Evolutionary conservation across 306 rosid genomes (phyloP), one percentile per base, ranked within the genome.

Genomic region (Myrica gale): DNA sequence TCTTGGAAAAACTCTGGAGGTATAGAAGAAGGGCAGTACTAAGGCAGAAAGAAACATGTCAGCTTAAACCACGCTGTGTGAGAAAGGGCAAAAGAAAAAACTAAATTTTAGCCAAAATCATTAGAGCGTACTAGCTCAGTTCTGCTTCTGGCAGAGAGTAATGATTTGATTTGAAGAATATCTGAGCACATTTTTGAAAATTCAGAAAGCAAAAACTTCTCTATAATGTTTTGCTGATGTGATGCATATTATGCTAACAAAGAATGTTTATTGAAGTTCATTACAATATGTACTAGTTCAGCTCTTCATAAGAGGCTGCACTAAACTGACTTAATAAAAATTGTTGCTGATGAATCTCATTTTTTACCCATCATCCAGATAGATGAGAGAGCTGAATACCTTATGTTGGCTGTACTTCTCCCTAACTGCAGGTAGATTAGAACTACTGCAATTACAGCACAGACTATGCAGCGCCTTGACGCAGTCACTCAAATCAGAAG

Each of bases 321-420:
- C 42, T 10, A 3, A 37, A 61, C 43, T 12, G 44, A 61, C 32
- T 61, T 32, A 32, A 32, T n/a, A n/a, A 61, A 37, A 61, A 9
- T 6, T 61, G 44, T 8, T 32, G 45, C 66, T 65, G 39, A 56
- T 44, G 37, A 4, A 43, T 66, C 71, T 42, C 71, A 41, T 42
- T 15, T 52, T 56, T 50, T 41, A 62, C 23, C 16, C 52, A n/a
- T 52, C 72, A 73, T 48, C 43, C 50, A 53, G 13, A 68, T 16
- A 11, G 63, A 8, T 0, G 13, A 52, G 80, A 26, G 43, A 63
- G 32, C 41, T 66, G 71, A 78, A 74, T 73, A 89, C 90, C 89
- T 84, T 86, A 79, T 91, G 94, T 32, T 91, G 89, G 82, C 90
- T 81, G 81, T 91, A 91, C 85, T 89, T 91, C 83, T 84, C 88